Base-by-base conservation (phyloP, 768 basidiomycete genomes). In the Leucogyrophana mollusca region DNA sequence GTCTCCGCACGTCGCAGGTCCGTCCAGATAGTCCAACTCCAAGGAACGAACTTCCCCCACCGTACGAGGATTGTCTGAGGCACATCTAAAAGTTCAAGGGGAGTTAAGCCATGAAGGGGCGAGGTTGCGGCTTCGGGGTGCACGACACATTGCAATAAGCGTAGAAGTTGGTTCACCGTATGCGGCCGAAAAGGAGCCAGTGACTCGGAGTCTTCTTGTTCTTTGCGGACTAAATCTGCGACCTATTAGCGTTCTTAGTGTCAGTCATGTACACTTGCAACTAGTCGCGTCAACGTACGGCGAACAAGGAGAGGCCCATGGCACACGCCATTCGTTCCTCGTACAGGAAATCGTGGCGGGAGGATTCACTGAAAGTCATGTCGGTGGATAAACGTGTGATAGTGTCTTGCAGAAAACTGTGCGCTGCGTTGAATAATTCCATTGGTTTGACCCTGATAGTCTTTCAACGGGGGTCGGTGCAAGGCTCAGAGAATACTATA, bases 21-120 rank as follows among this genome's bases (percentile, higher is more conserved):
- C 38, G 65, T 59, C 83, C 85, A 89, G 6, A 73, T 61, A 9
- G 58, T 63, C 86, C 88, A 90, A 44, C 70, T 71, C 86, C 87
- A 88, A 1, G 76, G 73, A 3, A 85, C 59, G 9, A 75, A 64
- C 9, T 70, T 52, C 23, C 80, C 78, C 79, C 82, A 87, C 49
- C 65, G 65, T n/a, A 85, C 44, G n/a, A 89, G 58, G 17, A 85
- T 69, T 5, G 38, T 60, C 47, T 77, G 74, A 9, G 83, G 61
- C 36, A 55, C 46, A 57, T 81, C 76, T 5, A 75, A 58, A 16
- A 53, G 44, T 21, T 50, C 35, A 13, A 39, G 53, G 21, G 56
- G 62, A 48, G 32, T 37, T 22, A 50, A 27, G 33, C 42, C 14
- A 34, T 40, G 46, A 13, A 46, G 44, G 35, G 41, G 33, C 8